phyloP scores from a whole-genome alignment of 1,284 basidiomycete genomes.

The Peniophora sp. region DNA sequence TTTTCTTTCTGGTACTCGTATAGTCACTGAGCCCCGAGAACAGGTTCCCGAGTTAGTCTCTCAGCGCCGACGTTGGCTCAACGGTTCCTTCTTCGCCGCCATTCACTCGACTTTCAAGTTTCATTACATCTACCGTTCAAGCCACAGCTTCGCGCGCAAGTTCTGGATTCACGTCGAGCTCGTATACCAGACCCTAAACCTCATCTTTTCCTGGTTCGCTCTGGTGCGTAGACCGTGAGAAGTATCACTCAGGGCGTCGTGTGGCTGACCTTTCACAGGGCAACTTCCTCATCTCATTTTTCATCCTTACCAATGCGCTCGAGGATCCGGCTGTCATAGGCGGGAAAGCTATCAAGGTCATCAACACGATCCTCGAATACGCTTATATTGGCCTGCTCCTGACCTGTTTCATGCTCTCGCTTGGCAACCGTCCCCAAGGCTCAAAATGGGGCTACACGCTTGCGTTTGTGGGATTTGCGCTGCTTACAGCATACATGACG shows the following conservation, averaged over 20 bases:
- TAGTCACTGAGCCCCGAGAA: background rate
- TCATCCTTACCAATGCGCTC: constrained; percentile 67
- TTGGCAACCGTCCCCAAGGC: constrained; percentile 94
- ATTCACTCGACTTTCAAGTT: constrained; percentile 89
- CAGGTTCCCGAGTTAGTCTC: constrained; percentile 85
- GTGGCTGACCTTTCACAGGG: constrained; percentile 36
- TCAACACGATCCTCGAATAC: constrained; percentile 80
- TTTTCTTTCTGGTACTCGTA: background rate
- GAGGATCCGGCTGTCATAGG: constrained; percentile 45
- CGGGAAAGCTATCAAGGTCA: constrained; percentile 50
- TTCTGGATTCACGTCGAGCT: constrained; percentile 94
- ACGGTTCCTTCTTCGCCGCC: constrained; percentile 95
- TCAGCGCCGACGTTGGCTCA: constrained; percentile 91
- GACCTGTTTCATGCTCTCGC: constrained; percentile 88
- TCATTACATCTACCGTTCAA: constrained; percentile 86
- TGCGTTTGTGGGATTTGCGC: constrained; percentile 2
- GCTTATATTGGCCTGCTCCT: constrained; percentile 83
- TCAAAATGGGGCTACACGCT: constrained; percentile 70
- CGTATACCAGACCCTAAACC: constrained; percentile 84
- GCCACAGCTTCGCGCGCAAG: constrained; percentile 79
- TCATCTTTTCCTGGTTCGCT: constrained; percentile 90
- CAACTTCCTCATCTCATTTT: constrained; percentile 87
- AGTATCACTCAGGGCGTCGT: background rate
- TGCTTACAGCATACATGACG: constrained; percentile 80
- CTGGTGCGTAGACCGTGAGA: constrained; percentile 41